phyloP scores from a whole-genome alignment of 495 filamentous ascomycete genomes.

The Penicillium salamii region DNA sequence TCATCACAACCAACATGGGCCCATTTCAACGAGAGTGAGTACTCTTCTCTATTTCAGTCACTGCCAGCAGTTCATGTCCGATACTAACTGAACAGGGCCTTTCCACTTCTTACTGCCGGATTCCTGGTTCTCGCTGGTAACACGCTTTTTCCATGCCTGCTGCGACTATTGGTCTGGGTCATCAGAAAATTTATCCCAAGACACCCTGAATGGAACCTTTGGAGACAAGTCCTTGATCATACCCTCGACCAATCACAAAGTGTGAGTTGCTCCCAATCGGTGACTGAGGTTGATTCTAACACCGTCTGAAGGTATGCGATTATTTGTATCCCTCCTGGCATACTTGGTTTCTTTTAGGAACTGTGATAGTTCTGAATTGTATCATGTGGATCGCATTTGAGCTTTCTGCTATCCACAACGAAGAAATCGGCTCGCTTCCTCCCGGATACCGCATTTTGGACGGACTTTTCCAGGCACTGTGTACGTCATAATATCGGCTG shows the following conservation, averaged over 20 bases:
- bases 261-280: conserved; percentile 31
- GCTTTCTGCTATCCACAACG: conserved; percentile 69
- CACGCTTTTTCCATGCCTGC: conserved; percentile 71
- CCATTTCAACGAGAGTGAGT: conserved; percentile 35
- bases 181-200: conserved; percentile 46
- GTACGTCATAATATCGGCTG: conserved; percentile 10
- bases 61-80: conserved; percentile 1
- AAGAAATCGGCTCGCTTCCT: conserved; percentile 53
- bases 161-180: conserved; percentile 68
- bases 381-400: conserved; percentile 81
- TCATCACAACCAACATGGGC: conserved; percentile 76
- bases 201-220: conserved; percentile 36
- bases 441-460: conserved; percentile 60
- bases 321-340: conserved; percentile 72
- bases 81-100: conserved; percentile 28
- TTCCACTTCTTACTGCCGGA: conserved; percentile 69
- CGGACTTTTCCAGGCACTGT: conserved; percentile 76
- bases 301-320: conserved; percentile 52
- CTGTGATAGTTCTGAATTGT: conserved; percentile 68
- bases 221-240: conserved; percentile 64
- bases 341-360: conserved; percentile 73
- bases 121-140: conserved; percentile 80
- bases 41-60: background rate
- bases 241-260: conserved; percentile 70
- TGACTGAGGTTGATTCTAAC: background rate